Evolutionary conservation across 305 asterid species (phyloP), one percentile per base, ranked within the genome.

Genomic region (Fraxinus platypoda): DNA sequence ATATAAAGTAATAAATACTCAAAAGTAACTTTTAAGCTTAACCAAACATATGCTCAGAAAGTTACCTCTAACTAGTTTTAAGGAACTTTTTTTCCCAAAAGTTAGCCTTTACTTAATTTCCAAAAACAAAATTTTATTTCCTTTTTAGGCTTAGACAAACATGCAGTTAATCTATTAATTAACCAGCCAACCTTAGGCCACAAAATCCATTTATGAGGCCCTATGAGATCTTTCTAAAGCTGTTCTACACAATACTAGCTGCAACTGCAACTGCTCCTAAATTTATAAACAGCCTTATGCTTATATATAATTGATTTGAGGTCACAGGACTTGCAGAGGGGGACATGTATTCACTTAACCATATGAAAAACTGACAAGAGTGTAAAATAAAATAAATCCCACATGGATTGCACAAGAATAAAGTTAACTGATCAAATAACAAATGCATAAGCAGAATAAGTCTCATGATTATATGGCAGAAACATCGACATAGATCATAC

Each of bases 401-500:
- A 25, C 34, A 26, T 3, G 28, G 34, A 64, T 64, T 64, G 73
- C 73, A 23, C n/a, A 64, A 26, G 17, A 64, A 64, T 26, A 64
- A 25, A 9, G 34, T 64, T 25, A 28, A 64, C n/a, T 64, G 6
- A 64, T 64, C 25, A 23, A 64, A 21, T 23, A 21, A 72, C 77
- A 82, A 77, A 80, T 54, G 85, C 59, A 83, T 13, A 64, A 85
- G 83, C 85, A 82, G 71, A 68, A 80, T 19, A 76, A 79, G 77
- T 23, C 74, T 68, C 70, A 74, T 79, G 83, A 77, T 41, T 34
- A 59, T 25, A 81, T 77, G 79, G 46, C 33, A 74, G 71, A 43
- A 76, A 80, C 57, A 85, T 68, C 74, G 83, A 83, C 54, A 81
- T 75, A 81, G 87, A 87, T 84, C 98, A 83, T 97, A 97, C 99